A percentile compares a stretch with the other conserved stretches of the same genome.
phyloP scores from a whole-genome alignment of 805 yeast genomes.

The Candida vaughaniae region DNA sequence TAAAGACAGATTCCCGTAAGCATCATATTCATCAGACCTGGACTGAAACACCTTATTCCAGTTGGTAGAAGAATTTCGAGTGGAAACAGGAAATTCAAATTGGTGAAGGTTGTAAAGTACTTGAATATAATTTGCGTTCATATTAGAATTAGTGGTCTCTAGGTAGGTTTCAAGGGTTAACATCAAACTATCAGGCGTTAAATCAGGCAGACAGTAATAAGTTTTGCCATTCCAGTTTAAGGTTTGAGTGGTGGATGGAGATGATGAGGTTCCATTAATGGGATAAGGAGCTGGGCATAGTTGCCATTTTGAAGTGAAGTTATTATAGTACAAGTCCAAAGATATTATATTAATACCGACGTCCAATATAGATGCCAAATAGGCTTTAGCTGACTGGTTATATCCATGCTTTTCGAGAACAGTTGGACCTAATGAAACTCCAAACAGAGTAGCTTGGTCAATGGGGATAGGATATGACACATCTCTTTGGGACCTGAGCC shows the following conservation, averaged over 20 bases:
- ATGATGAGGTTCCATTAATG: slow-evolving; percentile 18
- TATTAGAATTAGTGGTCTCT: slow-evolving; percentile 27
- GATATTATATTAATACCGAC: slow-evolving; percentile 48
- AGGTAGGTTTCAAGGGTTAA: slow-evolving; percentile 18
- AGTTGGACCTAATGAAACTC: slow-evolving; percentile 28
- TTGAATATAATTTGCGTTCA: slow-evolving; percentile 33
- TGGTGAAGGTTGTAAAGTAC: slow-evolving; percentile 17
- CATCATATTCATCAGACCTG: slow-evolving; percentile 6
- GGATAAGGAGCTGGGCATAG: slow-evolving; percentile 51
- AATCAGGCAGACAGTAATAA: slow-evolving; percentile 29
- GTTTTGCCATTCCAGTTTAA: slow-evolving; percentile 27
- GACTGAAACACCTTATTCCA: slow-evolving; percentile 8
- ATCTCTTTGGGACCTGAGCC: slow-evolving; percentile 36
- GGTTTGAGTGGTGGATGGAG: slow-evolving; percentile 6
- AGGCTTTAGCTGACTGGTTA: slow-evolving; percentile 15
- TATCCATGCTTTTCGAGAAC: slow-evolving; percentile 34
- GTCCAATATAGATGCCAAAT: slow-evolving; percentile 28
- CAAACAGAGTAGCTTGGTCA: slow-evolving; percentile 31
- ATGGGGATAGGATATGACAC: slow-evolving; percentile 27
- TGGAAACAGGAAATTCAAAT: slow-evolving; percentile 7
- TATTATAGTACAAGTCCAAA: slow-evolving; percentile 59
- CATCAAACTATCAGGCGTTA: slow-evolving; percentile 25
- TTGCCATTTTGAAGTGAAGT: slow-evolving; percentile 46
- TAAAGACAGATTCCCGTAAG: slow-evolving; percentile 30
- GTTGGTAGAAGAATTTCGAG: slow-evolving; percentile 6